Evolutionary conservation across 352 stramenopile species (phyloP).

Genomic region (Lagenidium sp.): DNA sequence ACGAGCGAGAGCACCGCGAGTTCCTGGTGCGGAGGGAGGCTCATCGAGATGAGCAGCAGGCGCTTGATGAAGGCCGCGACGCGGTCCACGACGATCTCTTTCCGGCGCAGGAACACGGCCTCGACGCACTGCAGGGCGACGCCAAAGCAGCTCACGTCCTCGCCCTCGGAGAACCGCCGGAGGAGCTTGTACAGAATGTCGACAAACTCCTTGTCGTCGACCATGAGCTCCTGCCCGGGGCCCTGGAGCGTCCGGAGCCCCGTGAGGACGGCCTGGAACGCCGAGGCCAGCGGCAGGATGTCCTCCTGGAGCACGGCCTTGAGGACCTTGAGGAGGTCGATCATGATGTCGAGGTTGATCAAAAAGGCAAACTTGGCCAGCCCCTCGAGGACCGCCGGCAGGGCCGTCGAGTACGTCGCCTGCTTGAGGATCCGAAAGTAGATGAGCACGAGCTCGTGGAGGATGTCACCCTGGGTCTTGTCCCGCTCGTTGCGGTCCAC

Average conservation of each 20-base stretch:
- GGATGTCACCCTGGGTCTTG: conserved; percentile 92
- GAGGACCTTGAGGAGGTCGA: conserved; percentile 93
- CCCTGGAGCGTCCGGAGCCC: conserved; percentile 91
- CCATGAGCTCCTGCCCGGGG: conserved; percentile 91
- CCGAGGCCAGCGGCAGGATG: conserved; percentile 50
- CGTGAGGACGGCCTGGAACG: conserved; percentile 86
- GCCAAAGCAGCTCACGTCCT: conserved; percentile 51
- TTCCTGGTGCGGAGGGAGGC: conserved; percentile 72
- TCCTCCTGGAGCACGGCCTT: conserved; percentile 87
- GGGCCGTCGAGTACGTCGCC: conserved; percentile 74
- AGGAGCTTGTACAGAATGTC: conserved; percentile 91
- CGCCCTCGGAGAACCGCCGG: conserved; percentile 52
- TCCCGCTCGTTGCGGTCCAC: conserved; percentile 90
- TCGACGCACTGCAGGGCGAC: conserved; percentile 88
- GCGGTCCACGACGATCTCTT: conserved; percentile 91
- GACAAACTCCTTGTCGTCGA: conserved; percentile 97
- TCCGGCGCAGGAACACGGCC: conserved; percentile 89
- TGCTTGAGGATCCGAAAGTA: conserved; percentile 97
- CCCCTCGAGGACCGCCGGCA: conserved; percentile 89
- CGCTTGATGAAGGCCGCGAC: conserved; percentile 95
- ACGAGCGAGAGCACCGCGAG: conserved; percentile 85
- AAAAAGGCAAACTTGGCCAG: conserved; percentile 95
- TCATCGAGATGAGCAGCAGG: conserved; percentile 84
- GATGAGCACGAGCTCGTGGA: conserved; percentile 93
- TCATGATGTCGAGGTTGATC: conserved; percentile 98